A percentile compares a stretch with the other conserved stretches of the same genome.
These are phyloP conservation scores for Bacidia rubella DNA, from an alignment of 495 filamentous ascomycete genomes.

Conservation along the genomic window DNA sequence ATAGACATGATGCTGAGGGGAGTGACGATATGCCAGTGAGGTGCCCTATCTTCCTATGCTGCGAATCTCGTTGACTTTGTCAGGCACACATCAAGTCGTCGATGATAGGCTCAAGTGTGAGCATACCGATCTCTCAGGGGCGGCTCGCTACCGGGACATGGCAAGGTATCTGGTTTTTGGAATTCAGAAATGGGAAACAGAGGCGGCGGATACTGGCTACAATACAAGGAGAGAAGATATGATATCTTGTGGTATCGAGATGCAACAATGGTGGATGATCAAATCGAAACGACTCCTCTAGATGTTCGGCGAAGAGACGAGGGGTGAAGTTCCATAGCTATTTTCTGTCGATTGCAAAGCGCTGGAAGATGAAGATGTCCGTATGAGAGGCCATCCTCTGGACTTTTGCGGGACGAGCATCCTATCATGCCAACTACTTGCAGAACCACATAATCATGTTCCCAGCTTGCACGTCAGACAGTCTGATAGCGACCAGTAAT, in stretches of 20 bases:
- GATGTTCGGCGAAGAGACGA: too few species aligned
- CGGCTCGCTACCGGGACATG: constrained; percentile 57
- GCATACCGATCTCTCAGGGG: constrained; percentile 79
- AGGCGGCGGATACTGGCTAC: constrained; percentile 75
- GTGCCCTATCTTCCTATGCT: neutral
- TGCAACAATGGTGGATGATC: too few species aligned
- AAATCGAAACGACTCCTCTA: too few species aligned
- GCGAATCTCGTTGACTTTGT: neutral
- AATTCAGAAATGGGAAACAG: constrained; percentile 71
- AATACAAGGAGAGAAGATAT: constrained; percentile 77
- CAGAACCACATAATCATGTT: too few species aligned
- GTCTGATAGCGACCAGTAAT: too few species aligned
- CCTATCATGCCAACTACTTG: too few species aligned
- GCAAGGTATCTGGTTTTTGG: constrained; percentile 86
- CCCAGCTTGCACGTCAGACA: too few species aligned
- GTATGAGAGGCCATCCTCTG: too few species aligned
- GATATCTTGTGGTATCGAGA: neutral
- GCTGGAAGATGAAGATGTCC: too few species aligned
- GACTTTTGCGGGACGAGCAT: too few species aligned
- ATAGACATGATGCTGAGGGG: constrained; percentile 83
- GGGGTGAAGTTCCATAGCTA: too few species aligned
- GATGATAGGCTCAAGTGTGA: constrained; percentile 75
- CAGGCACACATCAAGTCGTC: constrained; percentile 86
- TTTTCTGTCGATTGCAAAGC: too few species aligned
- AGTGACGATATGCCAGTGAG: constrained; percentile 74